A percentile compares a stretch with the other conserved stretches of the same genome.
Conservation (phyloP, 148 eudicot genomes). For the Salicornia ramosissima region DNA sequence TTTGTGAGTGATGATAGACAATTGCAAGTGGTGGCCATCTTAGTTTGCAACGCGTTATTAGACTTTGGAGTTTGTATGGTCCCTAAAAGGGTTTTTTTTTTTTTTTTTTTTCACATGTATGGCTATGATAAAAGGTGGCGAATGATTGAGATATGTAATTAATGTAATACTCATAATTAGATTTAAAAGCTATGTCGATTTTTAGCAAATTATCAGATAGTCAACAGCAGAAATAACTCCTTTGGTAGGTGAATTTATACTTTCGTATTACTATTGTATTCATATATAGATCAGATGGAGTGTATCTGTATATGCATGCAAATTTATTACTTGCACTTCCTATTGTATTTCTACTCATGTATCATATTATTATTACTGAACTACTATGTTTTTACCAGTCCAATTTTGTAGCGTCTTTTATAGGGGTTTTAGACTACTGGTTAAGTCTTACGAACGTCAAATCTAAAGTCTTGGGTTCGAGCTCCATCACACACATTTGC, state of each 20-base stretch:
- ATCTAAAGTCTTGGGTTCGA: too few species aligned
- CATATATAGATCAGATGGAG: too few species aligned
- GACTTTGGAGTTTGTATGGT: slow-evolving; percentile 11
- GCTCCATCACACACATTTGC: too few species aligned
- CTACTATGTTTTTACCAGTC: too few species aligned
- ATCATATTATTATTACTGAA: too few species aligned
- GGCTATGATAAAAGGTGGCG: slow-evolving; percentile 6
- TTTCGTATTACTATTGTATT: neutral
- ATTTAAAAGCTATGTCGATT: slow-evolving; percentile 4
- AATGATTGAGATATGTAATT: neutral
- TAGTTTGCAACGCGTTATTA: slow-evolving; percentile 21
- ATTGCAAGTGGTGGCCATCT: neutral
- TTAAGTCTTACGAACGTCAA: too few species aligned
- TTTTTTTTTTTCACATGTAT: slow-evolving; percentile 23
- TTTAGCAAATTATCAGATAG: slow-evolving; percentile 12
- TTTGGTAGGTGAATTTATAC: neutral
- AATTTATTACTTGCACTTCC: too few species aligned
- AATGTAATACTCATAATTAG: neutral
- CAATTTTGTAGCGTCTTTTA: too few species aligned
- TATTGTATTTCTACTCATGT: too few species aligned
- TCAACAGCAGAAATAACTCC: slow-evolving; percentile 8
- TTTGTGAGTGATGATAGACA: slow-evolving; percentile 1
- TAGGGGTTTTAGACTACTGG: too few species aligned
- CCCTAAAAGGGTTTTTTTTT: too few species aligned
- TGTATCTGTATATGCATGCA: too few species aligned